A percentile compares a stretch with the other conserved stretches of the same genome.
Conservation (phyloP, 306 rosid species). For the Pueraria montana region DNA sequence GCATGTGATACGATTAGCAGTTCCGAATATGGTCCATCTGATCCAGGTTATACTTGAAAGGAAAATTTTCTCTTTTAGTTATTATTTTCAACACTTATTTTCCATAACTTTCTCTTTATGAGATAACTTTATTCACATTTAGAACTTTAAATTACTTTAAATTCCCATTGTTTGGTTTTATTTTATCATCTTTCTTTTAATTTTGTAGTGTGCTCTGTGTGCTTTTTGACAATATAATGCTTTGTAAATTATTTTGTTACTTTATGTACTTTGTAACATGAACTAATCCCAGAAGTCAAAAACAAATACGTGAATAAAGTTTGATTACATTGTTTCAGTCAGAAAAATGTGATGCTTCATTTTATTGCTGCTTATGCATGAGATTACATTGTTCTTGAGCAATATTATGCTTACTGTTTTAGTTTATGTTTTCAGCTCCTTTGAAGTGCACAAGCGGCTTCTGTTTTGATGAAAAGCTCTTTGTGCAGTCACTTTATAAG, state of each 20-base stretch:
- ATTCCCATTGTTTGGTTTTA: constrained; percentile 21
- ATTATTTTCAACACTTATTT: not conserved
- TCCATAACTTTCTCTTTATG: not conserved
- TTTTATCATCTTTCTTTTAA: not conserved
- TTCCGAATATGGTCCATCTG: constrained; percentile 58
- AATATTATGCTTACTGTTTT: constrained; percentile 37
- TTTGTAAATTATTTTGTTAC: constrained; percentile 17
- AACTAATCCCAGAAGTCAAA: not conserved
- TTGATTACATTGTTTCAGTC: too few relatives aligned
- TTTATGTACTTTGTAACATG: not conserved
- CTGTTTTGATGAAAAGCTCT: constrained; percentile 89
- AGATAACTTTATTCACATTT: not conserved
- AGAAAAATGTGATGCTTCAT: not conserved
- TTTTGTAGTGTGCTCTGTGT: not conserved
- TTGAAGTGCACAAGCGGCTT: constrained; percentile 66
- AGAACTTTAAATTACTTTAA: constrained; percentile 11
- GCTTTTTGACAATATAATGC: not conserved
- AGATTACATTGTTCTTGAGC: not conserved
- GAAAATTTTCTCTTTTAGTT: not conserved
- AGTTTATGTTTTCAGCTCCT: constrained; percentile 61
- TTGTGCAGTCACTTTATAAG: constrained; percentile 88
- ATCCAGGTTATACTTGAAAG: constrained; percentile 63
- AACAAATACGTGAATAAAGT: too few relatives aligned
- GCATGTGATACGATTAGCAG: constrained; percentile 72
- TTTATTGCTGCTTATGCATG: not conserved